Conservation (phyloP, 306 rosid genomes). For the Quercus suber region DNA sequence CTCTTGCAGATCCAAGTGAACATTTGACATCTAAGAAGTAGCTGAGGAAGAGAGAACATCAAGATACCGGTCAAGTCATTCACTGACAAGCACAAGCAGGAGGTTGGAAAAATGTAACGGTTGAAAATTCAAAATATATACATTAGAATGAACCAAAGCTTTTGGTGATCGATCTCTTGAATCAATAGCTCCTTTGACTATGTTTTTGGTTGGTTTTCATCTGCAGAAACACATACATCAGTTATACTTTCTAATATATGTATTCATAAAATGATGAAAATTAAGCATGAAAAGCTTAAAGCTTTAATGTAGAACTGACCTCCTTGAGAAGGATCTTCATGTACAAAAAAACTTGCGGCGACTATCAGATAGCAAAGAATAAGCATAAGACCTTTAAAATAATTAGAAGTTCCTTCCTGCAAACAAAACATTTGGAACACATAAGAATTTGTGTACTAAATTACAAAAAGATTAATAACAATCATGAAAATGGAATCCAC, state of each 20-base stretch:
- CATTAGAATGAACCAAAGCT: neutral
- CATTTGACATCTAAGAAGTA: neutral
- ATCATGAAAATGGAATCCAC: neutral
- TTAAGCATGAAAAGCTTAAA: neutral
- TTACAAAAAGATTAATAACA: neutral
- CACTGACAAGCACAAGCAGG: conserved; percentile 19
- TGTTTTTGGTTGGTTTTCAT: neutral
- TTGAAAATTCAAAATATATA: no score
- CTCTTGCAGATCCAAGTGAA: neutral
- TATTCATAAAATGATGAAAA: neutral
- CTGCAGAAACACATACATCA: conserved; percentile 3
- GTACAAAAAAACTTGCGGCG: conserved; percentile 82
- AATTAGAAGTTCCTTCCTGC: conserved; percentile 84
- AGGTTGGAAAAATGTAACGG: neutral
- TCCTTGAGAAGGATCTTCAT: conserved; percentile 44
- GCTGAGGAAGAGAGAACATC: conserved; percentile 4
- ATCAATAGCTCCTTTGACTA: conserved; percentile 7
- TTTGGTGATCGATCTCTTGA: conserved; percentile 6
- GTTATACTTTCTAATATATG: neutral
- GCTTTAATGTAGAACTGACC: conserved; percentile 9
- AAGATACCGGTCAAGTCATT: neutral
- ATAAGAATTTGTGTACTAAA: neutral
- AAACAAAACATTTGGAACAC: conserved; percentile 21
- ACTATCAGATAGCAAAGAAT: conserved; percentile 79
- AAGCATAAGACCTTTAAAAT: conserved; percentile 81